A percentile compares a stretch with the other conserved stretches of the same genome.
phyloP scores from a whole-genome alignment of 2,329 filamentous ascomycete genomes.

The Sclerotinia trifoliorum region DNA sequence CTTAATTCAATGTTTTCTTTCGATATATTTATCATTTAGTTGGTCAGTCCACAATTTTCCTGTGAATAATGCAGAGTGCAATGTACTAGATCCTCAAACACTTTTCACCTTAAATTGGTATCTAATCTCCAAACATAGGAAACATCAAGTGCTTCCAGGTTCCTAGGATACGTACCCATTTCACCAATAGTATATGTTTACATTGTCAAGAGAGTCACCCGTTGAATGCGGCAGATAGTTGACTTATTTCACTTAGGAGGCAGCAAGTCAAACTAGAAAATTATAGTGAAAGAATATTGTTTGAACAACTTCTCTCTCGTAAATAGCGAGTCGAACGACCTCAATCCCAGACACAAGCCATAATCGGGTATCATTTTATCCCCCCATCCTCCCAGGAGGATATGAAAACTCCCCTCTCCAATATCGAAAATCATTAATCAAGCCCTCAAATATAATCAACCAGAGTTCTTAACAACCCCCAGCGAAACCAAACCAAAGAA shows the following conservation, averaged over 20 bases:
- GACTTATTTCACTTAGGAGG: not conserved
- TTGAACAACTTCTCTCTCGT: not conserved
- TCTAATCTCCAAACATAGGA: too few species aligned
- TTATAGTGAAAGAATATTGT: not conserved
- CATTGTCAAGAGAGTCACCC: too few species aligned
- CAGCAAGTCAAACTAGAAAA: not conserved
- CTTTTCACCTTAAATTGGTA: too few species aligned
- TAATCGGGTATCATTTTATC: constrained; percentile 33
- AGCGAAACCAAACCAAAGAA: not conserved
- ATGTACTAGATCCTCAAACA: too few species aligned
- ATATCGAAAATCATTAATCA: not conserved
- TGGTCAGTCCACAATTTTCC: too few species aligned
- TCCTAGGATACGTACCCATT: too few species aligned
- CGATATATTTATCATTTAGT: too few species aligned
- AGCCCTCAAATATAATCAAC: not conserved
- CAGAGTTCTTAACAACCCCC: not conserved
- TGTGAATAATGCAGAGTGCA: too few species aligned
- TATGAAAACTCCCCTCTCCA: constrained; percentile 15
- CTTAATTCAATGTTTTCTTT: too few species aligned
- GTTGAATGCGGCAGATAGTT: too few species aligned
- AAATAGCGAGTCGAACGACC: not conserved
- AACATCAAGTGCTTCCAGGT: too few species aligned
- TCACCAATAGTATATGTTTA: too few species aligned
- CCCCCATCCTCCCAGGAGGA: constrained; percentile 18
- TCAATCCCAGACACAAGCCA: not conserved